Base-by-base conservation (phyloP, 139 green algal species). In the Desmodesmus armatus region DNA sequence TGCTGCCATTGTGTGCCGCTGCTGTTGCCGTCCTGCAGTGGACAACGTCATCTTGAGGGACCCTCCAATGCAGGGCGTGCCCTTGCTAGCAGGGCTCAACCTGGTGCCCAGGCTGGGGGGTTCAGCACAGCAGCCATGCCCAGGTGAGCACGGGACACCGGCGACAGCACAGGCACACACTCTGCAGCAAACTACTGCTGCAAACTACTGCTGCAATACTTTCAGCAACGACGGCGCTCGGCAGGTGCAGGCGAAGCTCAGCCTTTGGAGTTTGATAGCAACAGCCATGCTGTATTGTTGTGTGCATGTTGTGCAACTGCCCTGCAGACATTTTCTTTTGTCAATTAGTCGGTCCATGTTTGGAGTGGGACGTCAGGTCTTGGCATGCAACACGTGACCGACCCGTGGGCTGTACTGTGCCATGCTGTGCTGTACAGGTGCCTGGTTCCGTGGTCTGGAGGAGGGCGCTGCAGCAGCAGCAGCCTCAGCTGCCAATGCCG, bases 31-130 rank as follows among this genome's bases (percentile, higher is more conserved):
- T n/a, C n/a, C n/a, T 63, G 47, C 75, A 33, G 90, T 97, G 49
- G 85, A 93, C 78, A 96, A 98, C 63, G 86, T 99, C 41, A 89
- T 98, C 44, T 84, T 99, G 85, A 70, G 92, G 3, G 92, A 97
- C 87, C 91, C 92, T 0, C 91, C 87, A 13, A 79, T 88, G 81
- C 81, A 86, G 87, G 35, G 88, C 17, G 86, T 88, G 35, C 88
- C 90, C 0, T 74, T 92, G 19, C 86, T 93, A 40, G 88, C 89
- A 6, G 84, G 84, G 29, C 81, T 95, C 9, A 93, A 92, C 89
- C 44, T 93, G 60, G 55, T 92, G 78, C 88, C 84, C 31, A n/a
- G n/a, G n/a, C n/a, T n/a, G n/a, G n/a, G n/a, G n/a, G 78, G 37
- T 4, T 33, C 35, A 40, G 62, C 69, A 2, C 88, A 91, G 85